Evolutionary conservation across 441 rosid species (phyloP).

Genomic region (Erodium trifolium): DNA sequence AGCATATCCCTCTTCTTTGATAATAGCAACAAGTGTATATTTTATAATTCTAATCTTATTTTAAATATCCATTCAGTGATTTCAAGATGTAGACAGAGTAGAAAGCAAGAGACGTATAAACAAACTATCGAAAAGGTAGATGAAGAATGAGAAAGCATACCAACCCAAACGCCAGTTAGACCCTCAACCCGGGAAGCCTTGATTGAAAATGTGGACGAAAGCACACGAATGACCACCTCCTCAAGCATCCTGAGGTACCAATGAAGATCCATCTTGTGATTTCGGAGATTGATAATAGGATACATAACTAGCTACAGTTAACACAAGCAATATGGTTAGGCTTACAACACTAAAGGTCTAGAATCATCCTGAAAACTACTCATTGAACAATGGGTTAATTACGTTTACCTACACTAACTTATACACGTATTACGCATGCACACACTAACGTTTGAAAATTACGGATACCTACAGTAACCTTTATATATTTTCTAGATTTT

Average conservation of each 20-base stretch:
- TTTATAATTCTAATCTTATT: too few relatives aligned
- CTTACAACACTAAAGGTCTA: background rate
- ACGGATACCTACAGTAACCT: too few relatives aligned
- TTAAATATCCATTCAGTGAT: background rate
- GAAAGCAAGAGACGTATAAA: background rate
- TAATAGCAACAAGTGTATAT: too few relatives aligned
- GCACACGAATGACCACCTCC: conserved; percentile 71
- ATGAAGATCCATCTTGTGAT: conserved; percentile 92
- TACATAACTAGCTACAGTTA: conserved; percentile 67
- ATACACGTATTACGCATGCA: too few relatives aligned
- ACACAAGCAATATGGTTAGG: conserved; percentile 20
- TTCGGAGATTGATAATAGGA: conserved; percentile 71
- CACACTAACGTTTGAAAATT: too few relatives aligned
- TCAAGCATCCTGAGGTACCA: conserved; percentile 88
- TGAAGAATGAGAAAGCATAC: conserved; percentile 33
- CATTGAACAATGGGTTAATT: background rate
- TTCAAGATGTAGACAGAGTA: conserved; percentile 13
- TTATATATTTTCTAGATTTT: too few relatives aligned
- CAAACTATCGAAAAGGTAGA: background rate
- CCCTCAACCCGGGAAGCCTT: conserved; percentile 65
- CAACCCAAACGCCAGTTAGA: conserved; percentile 84
- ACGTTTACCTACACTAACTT: too few relatives aligned
- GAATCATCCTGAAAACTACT: background rate
- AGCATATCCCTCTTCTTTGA: too few relatives aligned
- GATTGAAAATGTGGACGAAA: conserved; percentile 54